Base-by-base conservation (phyloP, 768 basidiomycete genomes). In the Mycena rebaudengoi region DNA sequence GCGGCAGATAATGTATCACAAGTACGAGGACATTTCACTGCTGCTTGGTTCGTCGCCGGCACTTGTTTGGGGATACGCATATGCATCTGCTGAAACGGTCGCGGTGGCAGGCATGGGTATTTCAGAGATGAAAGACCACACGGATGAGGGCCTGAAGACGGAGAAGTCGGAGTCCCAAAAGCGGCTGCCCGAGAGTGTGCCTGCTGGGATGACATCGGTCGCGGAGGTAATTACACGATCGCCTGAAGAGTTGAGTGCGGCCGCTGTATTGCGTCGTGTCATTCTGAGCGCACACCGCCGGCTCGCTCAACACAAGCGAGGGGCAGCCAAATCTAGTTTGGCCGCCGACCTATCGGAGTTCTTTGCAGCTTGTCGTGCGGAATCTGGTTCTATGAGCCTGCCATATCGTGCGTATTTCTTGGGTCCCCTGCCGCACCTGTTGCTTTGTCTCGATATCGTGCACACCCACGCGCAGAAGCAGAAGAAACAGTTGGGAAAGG, bases 401-500 rank as follows among this genome's bases (percentile, higher is more conserved):
- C 54, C 37, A 62, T 83, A 86, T 64, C 75, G 74, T 14, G 56
- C 69, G 0, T 70, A 81, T 14, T 83, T 80, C 66, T 69, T 76
- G 7, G 76, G 77, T 2, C 75, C 76, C 40, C 71, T 85, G 8
- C 81, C 83, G 2, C 79, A 76, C 51, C 65, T 85, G 28, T 69
- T 83, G 3, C 63, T 80, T 2, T 82, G 78, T 62, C 73, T 85
- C 28, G 79, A 85, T 46, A 54, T 70, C n/a, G 68, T 72, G 21
- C 69, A 76, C 12, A 35, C 67, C 2, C 26, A 71, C 20, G 64
- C 76, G 8, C 39, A 69, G 37, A 49, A 68, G 18, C 63, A 70
- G 50, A 83, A 83, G 71, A 60, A 20, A 7, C 66, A 69, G 21
- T 68, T 71, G 3, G 83, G 78, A 53, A 69, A 73, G 40, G 71